A percentile compares a stretch with the other conserved stretches of the same genome.
Conservation (phyloP, 805 yeast genomes). For the Saturnispora diversa region DNA sequence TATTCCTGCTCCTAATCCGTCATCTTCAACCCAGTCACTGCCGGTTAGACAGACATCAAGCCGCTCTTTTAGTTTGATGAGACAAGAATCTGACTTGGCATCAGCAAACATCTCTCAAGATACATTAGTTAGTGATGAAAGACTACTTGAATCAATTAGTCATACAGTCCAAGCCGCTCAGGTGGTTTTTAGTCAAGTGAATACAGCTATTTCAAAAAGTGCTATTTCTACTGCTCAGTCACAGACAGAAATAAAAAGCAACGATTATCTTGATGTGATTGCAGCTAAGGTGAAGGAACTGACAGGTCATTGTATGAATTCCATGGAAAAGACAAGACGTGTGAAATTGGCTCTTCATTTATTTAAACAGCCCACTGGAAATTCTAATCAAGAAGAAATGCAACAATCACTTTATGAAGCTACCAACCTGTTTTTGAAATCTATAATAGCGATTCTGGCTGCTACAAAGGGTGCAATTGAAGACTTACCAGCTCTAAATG, state of each 20-base stretch:
- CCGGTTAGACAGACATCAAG: slow-evolving; percentile 21
- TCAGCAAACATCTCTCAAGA: slow-evolving; percentile 3
- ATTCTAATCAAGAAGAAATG: slow-evolving; percentile 32
- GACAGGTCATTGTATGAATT: slow-evolving; percentile 65
- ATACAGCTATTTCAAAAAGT: slow-evolving; percentile 55
- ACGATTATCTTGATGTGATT: slow-evolving; percentile 26
- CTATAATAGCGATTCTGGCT: slow-evolving; percentile 76
- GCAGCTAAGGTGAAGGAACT: slow-evolving; percentile 67
- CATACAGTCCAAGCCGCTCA: slow-evolving; percentile 46
- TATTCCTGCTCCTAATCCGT: slow-evolving; percentile 13
- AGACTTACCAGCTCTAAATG: slow-evolving; percentile 73
- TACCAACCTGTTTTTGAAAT: slow-evolving; percentile 70
- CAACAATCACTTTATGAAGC: slow-evolving; percentile 76
- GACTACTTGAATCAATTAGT: slow-evolving; percentile 24
- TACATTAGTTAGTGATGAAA: slow-evolving; percentile 23
- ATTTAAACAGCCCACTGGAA: slow-evolving; percentile 30
- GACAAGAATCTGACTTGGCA: slow-evolving; percentile 28
- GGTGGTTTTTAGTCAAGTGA: slow-evolving; percentile 68
- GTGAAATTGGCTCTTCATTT: slow-evolving; percentile 47
- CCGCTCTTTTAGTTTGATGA: slow-evolving; percentile 13
- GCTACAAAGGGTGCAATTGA: slow-evolving; percentile 75
- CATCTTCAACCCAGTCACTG: slow-evolving; percentile 5
- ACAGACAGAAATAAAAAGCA: slow-evolving; percentile 7
- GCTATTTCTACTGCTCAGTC: slow-evolving; percentile 46
- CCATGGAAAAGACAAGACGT: slow-evolving; percentile 74